Conservation (phyloP, 352 stramenopile species). For the Globisporangium polare region DNA sequence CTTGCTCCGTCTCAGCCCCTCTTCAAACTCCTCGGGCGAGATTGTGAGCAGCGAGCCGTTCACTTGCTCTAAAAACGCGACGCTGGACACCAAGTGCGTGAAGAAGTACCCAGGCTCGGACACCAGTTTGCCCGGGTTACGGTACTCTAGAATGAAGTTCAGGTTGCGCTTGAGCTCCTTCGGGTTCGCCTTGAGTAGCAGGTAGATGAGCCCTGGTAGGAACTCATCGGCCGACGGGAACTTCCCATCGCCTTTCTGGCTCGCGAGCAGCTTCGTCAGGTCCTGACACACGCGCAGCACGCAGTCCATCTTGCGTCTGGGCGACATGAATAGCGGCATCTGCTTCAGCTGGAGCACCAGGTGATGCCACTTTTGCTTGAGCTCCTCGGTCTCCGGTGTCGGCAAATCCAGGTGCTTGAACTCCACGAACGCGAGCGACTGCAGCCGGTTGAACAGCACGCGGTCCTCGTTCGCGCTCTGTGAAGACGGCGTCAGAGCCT, state of each 20-base stretch:
- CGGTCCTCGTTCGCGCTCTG: conserved; percentile 47
- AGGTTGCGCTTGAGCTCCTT: conserved; percentile 81
- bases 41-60: conserved; percentile 72
- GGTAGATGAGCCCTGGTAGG: conserved; percentile 88
- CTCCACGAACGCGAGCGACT: conserved; percentile 72
- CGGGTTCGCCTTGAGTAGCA: conserved; percentile 86
- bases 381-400: conserved; percentile 26
- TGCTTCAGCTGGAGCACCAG: conserved; percentile 43
- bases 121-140: conserved; percentile 59
- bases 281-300: conserved; percentile 71
- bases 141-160: conserved; percentile 85
- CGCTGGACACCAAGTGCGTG: conserved; percentile 84
- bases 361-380: conserved; percentile 32
- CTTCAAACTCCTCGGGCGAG: conserved; percentile 66
- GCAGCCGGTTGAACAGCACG: conserved; percentile 54
- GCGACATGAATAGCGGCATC: conserved; percentile 48
- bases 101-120: conserved; percentile 92
- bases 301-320: conserved; percentile 85
- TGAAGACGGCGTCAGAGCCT: conserved; percentile 54
- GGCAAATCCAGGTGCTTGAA: conserved; percentile 87
- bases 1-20: conserved; percentile 41
- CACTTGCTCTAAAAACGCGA: conserved; percentile 78
- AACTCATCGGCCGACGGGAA: conserved; percentile 91
- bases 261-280: conserved; percentile 62
- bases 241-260: conserved; percentile 27